phyloP scores from a whole-genome alignment of 108 stramenopile species.

The Nitzschia inconspicua region DNA sequence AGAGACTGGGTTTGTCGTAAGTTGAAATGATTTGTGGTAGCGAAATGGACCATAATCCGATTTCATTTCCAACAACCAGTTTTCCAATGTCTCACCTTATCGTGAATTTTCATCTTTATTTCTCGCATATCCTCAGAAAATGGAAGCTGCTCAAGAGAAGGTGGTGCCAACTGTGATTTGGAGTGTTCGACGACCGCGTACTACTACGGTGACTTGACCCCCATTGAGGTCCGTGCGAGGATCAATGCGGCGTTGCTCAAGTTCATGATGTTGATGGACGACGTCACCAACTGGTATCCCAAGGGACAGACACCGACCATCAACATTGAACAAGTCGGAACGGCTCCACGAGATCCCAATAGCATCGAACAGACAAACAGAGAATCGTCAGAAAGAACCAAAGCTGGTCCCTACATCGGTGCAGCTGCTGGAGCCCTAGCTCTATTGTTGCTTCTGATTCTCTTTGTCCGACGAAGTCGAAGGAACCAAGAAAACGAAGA shows the following conservation, averaged over 20 bases:
- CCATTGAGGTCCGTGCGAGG: neutral
- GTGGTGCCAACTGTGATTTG: neutral
- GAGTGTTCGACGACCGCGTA: neutral
- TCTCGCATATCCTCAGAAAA: neutral
- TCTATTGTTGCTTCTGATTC: constrained; percentile 23
- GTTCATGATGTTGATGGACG: constrained; percentile 2
- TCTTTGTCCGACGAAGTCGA: constrained; percentile 19
- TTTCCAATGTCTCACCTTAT: neutral
- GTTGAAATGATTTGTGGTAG: neutral
- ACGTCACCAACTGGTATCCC: neutral
- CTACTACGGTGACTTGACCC: neutral
- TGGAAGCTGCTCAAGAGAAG: neutral
- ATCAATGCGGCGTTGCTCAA: neutral
- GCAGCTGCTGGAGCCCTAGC: constrained; percentile 28
- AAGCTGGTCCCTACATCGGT: constrained; percentile 27
- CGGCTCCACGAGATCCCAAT: neutral
- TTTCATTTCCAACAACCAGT: neutral
- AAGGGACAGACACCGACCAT: neutral
- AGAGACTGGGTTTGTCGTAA: neutral
- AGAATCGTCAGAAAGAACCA: neutral
- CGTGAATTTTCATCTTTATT: neutral
- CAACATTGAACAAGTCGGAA: neutral
- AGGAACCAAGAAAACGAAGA: constrained; percentile 11
- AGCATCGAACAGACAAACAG: neutral
- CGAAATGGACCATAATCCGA: neutral